Percentiles rank a stretch among this genome's conserved stretches.
phyloP scores from a whole-genome alignment of 208 protist species.

The Trypanosoma scelopori region DNA sequence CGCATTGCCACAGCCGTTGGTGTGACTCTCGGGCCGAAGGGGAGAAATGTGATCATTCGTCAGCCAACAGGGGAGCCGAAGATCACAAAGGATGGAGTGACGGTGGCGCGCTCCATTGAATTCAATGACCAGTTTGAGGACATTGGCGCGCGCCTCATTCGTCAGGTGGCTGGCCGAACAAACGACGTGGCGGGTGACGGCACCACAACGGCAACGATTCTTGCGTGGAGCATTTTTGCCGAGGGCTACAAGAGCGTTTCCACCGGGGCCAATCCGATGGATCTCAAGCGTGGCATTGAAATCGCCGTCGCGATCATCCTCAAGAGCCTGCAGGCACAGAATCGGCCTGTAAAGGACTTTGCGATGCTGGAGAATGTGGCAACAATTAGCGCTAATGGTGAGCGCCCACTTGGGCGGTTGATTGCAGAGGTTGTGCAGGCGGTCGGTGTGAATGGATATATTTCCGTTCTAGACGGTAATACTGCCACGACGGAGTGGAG shows the following conservation, averaged over 20 bases:
- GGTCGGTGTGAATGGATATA: slow-evolving; percentile 98
- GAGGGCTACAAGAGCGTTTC: slow-evolving; percentile 99
- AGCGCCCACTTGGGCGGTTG: slow-evolving; percentile 95
- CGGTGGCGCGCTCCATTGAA: slow-evolving; percentile 99
- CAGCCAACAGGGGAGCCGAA: slow-evolving; percentile 97
- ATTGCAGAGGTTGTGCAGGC: slow-evolving; percentile 98
- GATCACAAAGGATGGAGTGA: slow-evolving; percentile 99
- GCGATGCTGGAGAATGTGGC: slow-evolving; percentile 95
- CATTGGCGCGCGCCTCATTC: slow-evolving; percentile 97
- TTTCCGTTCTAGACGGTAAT: slow-evolving; percentile 98
- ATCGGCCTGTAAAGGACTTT: slow-evolving; percentile 95
- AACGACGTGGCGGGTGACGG: slow-evolving; percentile 98
- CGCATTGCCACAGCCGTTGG: slow-evolving; percentile 96
- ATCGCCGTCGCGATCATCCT: slow-evolving; percentile 91
- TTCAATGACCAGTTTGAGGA: slow-evolving; percentile 98
- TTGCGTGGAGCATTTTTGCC: slow-evolving; percentile 97
- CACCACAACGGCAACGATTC: slow-evolving; percentile 99
- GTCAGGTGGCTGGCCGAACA: slow-evolving; percentile 96
- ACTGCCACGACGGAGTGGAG: slow-evolving; percentile 96
- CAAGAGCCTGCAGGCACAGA: slow-evolving; percentile 89
- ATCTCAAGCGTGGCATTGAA: slow-evolving; percentile 99
- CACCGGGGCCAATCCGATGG: slow-evolving; percentile 99
- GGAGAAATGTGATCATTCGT: slow-evolving; percentile 98
- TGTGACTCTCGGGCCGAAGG: slow-evolving; percentile 98
- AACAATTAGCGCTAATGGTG: slow-evolving; percentile 99